Conservation (phyloP, 2,329 filamentous ascomycete species). For the Ceratocystis diversiconidia region DNA sequence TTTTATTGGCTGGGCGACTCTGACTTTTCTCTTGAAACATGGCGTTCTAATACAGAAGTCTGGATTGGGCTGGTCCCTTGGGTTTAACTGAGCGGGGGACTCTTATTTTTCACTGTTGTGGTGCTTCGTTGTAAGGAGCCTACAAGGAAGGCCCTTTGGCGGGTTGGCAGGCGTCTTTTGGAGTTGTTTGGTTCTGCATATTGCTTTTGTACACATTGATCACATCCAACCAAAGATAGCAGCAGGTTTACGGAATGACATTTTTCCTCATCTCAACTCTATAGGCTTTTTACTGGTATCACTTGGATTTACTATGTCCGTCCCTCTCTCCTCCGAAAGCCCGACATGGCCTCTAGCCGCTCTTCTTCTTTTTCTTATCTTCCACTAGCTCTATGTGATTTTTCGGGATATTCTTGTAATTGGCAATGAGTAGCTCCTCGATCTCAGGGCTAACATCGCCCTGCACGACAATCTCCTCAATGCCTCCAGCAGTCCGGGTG, state of each 20-base stretch:
- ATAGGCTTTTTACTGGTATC: conserved; percentile 1
- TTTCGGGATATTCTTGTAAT: conserved; percentile 80
- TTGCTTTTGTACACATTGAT: neutral
- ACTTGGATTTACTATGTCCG: neutral
- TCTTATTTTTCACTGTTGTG: neutral
- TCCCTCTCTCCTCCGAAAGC: conserved; percentile 4
- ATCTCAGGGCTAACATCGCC: conserved; percentile 94
- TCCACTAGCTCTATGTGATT: conserved; percentile 91
- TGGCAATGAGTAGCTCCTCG: conserved; percentile 76
- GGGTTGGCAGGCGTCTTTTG: neutral
- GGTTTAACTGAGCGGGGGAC: neutral
- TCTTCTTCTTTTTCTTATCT: conserved; percentile 76
- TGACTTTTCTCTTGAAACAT: no score
- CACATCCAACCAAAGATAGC: neutral
- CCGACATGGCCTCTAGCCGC: conserved; percentile 20
- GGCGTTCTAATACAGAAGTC: neutral
- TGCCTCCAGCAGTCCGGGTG: conserved; percentile 71
- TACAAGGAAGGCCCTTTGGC: neutral
- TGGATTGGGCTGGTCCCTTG: neutral
- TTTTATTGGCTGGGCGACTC: no score
- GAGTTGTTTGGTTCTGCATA: neutral
- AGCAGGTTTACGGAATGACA: neutral
- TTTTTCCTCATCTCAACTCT: neutral
- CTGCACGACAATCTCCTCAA: conserved; percentile 95
- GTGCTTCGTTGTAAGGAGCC: neutral